Evolutionary conservation across 192 early-diverging fungal genomes (phyloP), one percentile per base, ranked within the genome.

Genomic region (Lunasporangiospora selenospora): DNA sequence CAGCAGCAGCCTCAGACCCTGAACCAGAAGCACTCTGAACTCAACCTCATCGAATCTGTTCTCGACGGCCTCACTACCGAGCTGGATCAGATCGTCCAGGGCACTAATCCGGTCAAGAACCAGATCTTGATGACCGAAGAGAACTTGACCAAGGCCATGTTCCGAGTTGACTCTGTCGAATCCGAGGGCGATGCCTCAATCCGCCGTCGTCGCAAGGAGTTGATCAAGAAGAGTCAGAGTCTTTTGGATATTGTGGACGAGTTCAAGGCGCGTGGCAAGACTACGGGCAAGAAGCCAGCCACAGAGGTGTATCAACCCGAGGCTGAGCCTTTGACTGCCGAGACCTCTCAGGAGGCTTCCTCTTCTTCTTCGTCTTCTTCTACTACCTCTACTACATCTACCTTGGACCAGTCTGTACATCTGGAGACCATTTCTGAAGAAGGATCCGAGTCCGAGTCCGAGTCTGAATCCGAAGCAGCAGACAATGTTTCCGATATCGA

Each of bases 181-280:
- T 62, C 51, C 29, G 53, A 70, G 6, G 67, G 58, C 18, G 53
- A 62, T 27, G 39, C 56, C 29, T 49, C 58, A 6, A 42, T 70
- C 36, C 58, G 67, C 24, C 43, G 40, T 32, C 51, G 58, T 6
- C 41, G 67, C 10, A 70, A 70, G 53, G 67, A 70, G 53, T 39
- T 70, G 31, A 62, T 70, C 46, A 70, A 70, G 46, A 54, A 60
- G 52, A 41, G 42, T 26, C 67, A 70, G 40, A 44, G 34, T 12
- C 39, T 70, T 33, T 52, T 70, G 0, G 58, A 70, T 30, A 15
- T 55, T 8, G 67, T 62, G 3, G 67, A 70, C 26, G 45, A 55
- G 29, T 62, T 47, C 58, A 70, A 56, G 56, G 39, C 34, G 18
- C 53, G 67, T 12, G 42, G 32, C 0, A 26, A 18, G n/a, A 23